A percentile compares a stretch with the other conserved stretches of the same genome.
Conservation (phyloP, 352 stramenopile species). For the Plasmopara halstedii region DNA sequence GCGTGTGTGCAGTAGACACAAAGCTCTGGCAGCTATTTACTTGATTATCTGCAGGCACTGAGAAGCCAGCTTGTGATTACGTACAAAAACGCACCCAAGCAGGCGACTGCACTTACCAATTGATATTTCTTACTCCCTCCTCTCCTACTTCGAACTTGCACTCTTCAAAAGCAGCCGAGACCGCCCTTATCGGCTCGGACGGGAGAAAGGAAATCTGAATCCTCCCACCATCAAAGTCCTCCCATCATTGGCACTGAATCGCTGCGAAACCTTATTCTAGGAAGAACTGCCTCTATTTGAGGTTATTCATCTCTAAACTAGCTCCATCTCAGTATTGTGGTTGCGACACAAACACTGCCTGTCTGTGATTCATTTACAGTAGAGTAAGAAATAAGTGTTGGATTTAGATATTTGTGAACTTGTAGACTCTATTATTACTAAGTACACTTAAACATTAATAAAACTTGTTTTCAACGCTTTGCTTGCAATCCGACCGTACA, state of each 20-base stretch:
- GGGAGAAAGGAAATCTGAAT: conserved; percentile 16
- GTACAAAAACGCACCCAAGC: conserved; percentile 9
- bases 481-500: too few relatives aligned
- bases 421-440: too few relatives aligned
- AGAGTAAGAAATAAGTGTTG: too few relatives aligned
- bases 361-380: too few relatives aligned
- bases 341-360: background rate
- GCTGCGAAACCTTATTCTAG: background rate
- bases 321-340: background rate
- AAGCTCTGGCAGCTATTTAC: too few relatives aligned
- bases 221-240: conserved; percentile 12
- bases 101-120: background rate
- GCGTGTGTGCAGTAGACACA: conserved; percentile 1
- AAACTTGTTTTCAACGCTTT: too few relatives aligned
- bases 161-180: background rate
- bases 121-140: conserved; percentile 1
- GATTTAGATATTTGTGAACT: too few relatives aligned
- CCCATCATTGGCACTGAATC: background rate
- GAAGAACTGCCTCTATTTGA: too few relatives aligned
- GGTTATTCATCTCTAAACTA: too few relatives aligned
- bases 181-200: conserved; percentile 10
- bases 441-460: too few relatives aligned
- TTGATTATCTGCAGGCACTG: too few relatives aligned
- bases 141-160: background rate
- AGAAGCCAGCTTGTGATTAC: conserved; percentile 4